Evolutionary conservation across 2,329 filamentous ascomycete species (phyloP).

Genomic region (Acrocalymma vagum): DNA sequence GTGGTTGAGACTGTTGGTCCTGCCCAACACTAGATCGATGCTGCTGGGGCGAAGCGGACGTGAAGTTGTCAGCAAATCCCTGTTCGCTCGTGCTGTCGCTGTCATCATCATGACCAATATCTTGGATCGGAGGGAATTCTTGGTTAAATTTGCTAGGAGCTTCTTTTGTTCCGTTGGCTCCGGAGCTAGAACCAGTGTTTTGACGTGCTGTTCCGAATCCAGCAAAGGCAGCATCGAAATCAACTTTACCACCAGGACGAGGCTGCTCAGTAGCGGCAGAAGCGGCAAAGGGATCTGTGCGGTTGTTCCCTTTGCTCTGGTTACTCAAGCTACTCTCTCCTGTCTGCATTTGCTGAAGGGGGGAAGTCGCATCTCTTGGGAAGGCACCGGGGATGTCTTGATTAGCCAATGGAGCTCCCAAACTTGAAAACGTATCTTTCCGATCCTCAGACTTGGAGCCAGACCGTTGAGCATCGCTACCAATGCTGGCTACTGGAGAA

Average conservation of each 20-base stretch:
- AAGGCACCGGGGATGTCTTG: constrained; percentile 59
- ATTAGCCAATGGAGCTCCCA: constrained; percentile 40
- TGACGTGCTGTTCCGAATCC: constrained; percentile 69
- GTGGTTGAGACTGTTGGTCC: constrained; percentile 31
- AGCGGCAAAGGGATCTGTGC: constrained; percentile 53
- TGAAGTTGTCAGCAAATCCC: constrained; percentile 94
- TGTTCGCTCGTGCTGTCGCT: constrained; percentile 73
- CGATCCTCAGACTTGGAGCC: constrained; percentile 44
- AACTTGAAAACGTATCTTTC: constrained; percentile 50
- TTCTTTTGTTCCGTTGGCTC: constrained; percentile 36
- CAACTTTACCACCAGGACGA: constrained; percentile 67
- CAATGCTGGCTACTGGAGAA: constrained; percentile 50
- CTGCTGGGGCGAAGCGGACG: constrained; percentile 63
- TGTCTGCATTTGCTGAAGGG: constrained; percentile 58
- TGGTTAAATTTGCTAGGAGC: constrained; percentile 65
- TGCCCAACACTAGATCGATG: constrained; percentile 37
- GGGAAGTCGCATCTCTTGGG: constrained; percentile 49
- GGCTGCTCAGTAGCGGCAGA: constrained; percentile 39
- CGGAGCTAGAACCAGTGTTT: constrained; percentile 51
- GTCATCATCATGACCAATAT: constrained; percentile 83
- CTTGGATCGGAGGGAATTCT: constrained; percentile 95
- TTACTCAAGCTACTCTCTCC: constrained; percentile 58
- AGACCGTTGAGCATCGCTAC: constrained; percentile 48
- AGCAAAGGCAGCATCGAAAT: constrained; percentile 87
- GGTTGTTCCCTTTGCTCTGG: constrained; percentile 51